Conservation (phyloP, 2,329 filamentous ascomycete species). For the Thielaviopsis ethacetica region DNA sequence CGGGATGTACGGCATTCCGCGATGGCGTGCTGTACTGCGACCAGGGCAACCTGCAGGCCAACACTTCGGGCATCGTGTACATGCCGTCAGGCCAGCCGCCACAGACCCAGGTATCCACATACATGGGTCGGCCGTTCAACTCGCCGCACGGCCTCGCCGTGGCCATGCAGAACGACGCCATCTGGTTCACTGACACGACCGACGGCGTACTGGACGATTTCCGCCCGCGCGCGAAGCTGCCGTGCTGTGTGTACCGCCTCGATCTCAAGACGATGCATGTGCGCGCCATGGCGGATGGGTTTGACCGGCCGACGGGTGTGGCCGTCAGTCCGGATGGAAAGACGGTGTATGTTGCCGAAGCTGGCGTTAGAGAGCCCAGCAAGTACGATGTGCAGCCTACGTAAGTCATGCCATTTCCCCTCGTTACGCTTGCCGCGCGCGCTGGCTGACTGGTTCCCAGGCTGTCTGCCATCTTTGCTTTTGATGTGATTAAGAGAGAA, state of each 20-base stretch:
- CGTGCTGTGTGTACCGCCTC: slow-evolving; percentile 32
- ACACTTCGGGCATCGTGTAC: slow-evolving; percentile 17
- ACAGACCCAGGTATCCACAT: slow-evolving; percentile 23
- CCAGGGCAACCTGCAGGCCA: slow-evolving; percentile 19
- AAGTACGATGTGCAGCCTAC: neutral
- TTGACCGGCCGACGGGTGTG: slow-evolving; percentile 30
- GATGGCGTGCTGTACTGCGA: slow-evolving; percentile 26
- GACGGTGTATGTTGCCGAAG: slow-evolving; percentile 30
- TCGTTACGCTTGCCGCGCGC: no score
- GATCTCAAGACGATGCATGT: slow-evolving; percentile 23
- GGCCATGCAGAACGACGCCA: slow-evolving; percentile 21
- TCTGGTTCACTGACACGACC: slow-evolving; percentile 35
- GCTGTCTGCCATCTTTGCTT: slow-evolving; percentile 22
- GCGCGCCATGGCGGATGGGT: slow-evolving; percentile 29
- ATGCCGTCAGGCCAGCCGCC: slow-evolving; percentile 20
- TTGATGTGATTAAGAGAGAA: slow-evolving; percentile 18
- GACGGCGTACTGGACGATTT: slow-evolving; percentile 33
- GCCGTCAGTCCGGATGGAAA: slow-evolving; percentile 29
- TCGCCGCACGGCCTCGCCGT: slow-evolving; percentile 32
- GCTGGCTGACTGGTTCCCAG: slow-evolving; percentile 12
- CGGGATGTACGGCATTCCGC: slow-evolving; percentile 25
- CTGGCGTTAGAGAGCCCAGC: slow-evolving; percentile 14
- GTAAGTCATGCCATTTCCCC: neutral
- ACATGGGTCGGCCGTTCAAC: slow-evolving; percentile 29
- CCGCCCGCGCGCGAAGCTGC: slow-evolving; percentile 25